Base-by-base conservation (phyloP, 2,329 filamentous ascomycete genomes). In the Paecilomyces dactylethromorphus region DNA sequence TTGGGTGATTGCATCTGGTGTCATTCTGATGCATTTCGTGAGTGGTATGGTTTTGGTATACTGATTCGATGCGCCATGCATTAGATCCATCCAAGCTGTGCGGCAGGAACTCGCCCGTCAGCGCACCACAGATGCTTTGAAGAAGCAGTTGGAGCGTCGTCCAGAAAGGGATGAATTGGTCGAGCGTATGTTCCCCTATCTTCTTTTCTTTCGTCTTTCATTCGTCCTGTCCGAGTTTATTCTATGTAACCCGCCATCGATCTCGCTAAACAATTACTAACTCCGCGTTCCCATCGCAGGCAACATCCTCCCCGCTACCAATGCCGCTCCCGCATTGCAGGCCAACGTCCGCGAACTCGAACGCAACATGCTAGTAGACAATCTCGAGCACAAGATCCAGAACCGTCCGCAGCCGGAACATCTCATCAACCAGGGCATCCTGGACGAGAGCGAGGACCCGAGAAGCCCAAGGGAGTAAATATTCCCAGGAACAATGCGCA, bases 351-450 rank as follows among this genome's bases (percentile, higher is more conserved):
- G 84, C 69, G 90, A 96, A 79, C 86, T 97, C 50, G 86, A 92
- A 75, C 91, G 87, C 72, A 88, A 91, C 74, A 96, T 97, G 92
- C 85, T 89, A 13, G 89, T 87, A 60, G 90, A 96, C 74, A 88
- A 83, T 58, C 82, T 97, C 62, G 94, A 96, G 74, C 91, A 95
- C 69, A 92, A 92, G 74, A 86, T 97, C 62, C 84, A 88, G 69
- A 83, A 88, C 67, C 84, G 92, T 21, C 92, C 92, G 1, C 81
- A 84, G 35, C 88, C 90, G 11, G 90, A 92, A 64, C 82, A 88
- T 55, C 79, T 96, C 62, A 81, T 96, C 59, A 86, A 89, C 68
- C 86, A 89, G 65, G 92, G 92, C 4, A 90, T 97, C 58, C 77
- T 97, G 63, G 85, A 84, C 59, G 84, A 88, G 64, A 86, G 89